These are phyloP conservation scores for Pythium grandisporangium DNA, from an alignment of 352 stramenopile genomes.

Conservation along the genomic window DNA sequence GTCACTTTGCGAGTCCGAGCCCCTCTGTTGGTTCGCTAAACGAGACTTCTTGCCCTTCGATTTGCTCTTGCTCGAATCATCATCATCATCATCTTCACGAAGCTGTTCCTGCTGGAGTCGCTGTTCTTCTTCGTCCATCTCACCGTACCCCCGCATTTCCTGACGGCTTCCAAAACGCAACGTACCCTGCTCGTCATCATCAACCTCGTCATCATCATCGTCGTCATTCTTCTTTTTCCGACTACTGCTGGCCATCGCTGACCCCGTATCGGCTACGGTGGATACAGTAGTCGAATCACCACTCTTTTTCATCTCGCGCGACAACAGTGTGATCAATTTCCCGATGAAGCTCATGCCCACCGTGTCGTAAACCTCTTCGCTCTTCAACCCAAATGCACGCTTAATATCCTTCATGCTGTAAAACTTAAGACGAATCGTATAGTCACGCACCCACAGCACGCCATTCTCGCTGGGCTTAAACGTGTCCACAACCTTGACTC, in stretches of 20 bases:
- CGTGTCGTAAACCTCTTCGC: slow-evolving; percentile 89
- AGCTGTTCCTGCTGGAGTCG: slow-evolving; percentile 40
- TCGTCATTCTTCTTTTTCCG: slow-evolving; percentile 37
- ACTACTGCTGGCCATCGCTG: slow-evolving; percentile 17
- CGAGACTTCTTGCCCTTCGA: slow-evolving; percentile 21
- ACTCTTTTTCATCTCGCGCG: slow-evolving; percentile 90
- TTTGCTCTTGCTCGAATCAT: slow-evolving; percentile 13
- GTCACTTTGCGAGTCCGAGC: slow-evolving; percentile 15
- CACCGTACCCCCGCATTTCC: slow-evolving; percentile 82
- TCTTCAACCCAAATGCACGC: slow-evolving; percentile 91
- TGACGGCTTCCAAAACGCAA: slow-evolving; percentile 71
- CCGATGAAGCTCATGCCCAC: slow-evolving; percentile 87
- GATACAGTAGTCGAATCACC: slow-evolving; percentile 38
- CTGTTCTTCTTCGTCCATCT: slow-evolving; percentile 92
- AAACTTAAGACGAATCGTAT: slow-evolving; percentile 94
- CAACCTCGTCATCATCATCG: slow-evolving; percentile 81
- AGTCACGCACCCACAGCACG: slow-evolving; percentile 94
- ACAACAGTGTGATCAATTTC: slow-evolving; percentile 93
- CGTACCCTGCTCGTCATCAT: slow-evolving; percentile 82
- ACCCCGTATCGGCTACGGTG: slow-evolving; percentile 36
- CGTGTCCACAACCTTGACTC: slow-evolving; percentile 89
- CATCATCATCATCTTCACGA: slow-evolving; percentile 51
- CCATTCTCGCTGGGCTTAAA: slow-evolving; percentile 85
- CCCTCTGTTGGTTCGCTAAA: slow-evolving; percentile 1
- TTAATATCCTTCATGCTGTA: slow-evolving; percentile 93